Conservation (phyloP, 129 eudicot genomes). For the Dittrichia graveolens region DNA sequence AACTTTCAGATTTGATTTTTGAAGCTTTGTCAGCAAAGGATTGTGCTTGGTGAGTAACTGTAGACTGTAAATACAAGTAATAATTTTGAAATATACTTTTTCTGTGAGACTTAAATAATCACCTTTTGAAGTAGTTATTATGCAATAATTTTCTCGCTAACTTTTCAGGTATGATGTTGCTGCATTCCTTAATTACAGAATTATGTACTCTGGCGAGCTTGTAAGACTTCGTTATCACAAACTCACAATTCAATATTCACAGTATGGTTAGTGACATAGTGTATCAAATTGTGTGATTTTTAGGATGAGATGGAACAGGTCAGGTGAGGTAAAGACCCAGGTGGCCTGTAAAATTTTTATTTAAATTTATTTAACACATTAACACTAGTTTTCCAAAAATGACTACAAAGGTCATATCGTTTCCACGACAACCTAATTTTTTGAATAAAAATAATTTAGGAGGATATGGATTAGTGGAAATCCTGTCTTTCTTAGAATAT, state of each 20-base stretch:
- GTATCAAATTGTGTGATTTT: background rate
- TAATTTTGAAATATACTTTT: slow-evolving; percentile 3
- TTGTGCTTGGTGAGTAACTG: slow-evolving; percentile 72
- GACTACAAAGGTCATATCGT: background rate
- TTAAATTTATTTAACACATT: background rate
- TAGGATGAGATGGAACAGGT: background rate
- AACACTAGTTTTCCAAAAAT: background rate
- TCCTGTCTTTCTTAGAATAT: background rate
- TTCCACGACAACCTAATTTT: background rate
- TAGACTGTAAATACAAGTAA: slow-evolving; percentile 21
- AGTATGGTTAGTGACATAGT: slow-evolving; percentile 1
- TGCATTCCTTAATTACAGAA: slow-evolving; percentile 67
- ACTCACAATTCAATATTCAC: background rate
- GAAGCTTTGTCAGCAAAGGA: slow-evolving; percentile 89
- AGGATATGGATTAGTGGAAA: background rate
- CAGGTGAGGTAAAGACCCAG: background rate
- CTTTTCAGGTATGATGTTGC: slow-evolving; percentile 83
- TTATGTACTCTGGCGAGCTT: slow-evolving; percentile 64
- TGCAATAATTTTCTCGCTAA: slow-evolving; percentile 20
- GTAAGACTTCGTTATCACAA: slow-evolving; percentile 48
- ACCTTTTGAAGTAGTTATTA: background rate
- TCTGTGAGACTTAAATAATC: background rate
- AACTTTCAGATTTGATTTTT: slow-evolving; percentile 63
- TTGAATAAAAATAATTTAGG: background rate
- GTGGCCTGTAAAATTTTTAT: background rate